Percentiles rank a stretch among this genome's conserved stretches.
Conservation (phyloP, 1,284 basidiomycete genomes). For the Cryptococcus neoformans region DNA sequence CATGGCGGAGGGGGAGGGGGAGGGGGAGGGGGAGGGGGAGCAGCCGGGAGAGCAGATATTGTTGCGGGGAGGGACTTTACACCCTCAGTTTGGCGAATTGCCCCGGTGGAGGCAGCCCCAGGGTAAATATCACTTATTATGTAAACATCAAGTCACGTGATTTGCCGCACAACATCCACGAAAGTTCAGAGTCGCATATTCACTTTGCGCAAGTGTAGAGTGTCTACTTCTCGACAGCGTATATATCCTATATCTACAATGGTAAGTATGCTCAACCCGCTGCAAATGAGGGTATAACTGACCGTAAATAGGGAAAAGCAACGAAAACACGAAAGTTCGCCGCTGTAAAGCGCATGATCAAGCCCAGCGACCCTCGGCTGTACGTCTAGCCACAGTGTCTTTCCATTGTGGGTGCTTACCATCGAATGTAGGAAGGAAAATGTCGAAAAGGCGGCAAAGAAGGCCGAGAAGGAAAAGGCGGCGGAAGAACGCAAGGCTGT, state of each 20-base stretch:
- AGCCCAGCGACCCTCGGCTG: conserved; percentile 91
- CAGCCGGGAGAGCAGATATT: neutral
- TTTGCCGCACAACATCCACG: neutral
- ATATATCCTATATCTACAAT: neutral
- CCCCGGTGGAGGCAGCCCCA: conserved; percentile 2
- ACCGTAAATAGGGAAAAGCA: conserved; percentile 68
- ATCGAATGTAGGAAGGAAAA: conserved; percentile 50
- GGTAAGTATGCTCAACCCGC: neutral
- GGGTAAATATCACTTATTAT: neutral
- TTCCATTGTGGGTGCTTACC: neutral
- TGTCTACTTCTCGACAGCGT: neutral
- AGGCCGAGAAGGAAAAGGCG: conserved; percentile 50
- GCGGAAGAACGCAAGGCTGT: conserved; percentile 50
- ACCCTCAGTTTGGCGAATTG: neutral
- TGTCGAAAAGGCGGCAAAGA: conserved; percentile 52
- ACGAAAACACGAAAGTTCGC: conserved; percentile 96
- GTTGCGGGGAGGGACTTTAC: neutral
- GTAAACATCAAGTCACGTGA: neutral
- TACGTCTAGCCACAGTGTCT: conserved; percentile 51
- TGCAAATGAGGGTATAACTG: neutral
- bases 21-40: neutral
- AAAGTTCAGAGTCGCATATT: neutral
- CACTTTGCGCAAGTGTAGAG: too few relatives aligned
- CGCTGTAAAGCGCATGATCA: conserved; percentile 89
- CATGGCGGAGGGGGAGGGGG: conserved; percentile 10